Evolutionary conservation across 768 basidiomycete genomes (phyloP).

Genomic region (Lanmaoa rubissima): DNA sequence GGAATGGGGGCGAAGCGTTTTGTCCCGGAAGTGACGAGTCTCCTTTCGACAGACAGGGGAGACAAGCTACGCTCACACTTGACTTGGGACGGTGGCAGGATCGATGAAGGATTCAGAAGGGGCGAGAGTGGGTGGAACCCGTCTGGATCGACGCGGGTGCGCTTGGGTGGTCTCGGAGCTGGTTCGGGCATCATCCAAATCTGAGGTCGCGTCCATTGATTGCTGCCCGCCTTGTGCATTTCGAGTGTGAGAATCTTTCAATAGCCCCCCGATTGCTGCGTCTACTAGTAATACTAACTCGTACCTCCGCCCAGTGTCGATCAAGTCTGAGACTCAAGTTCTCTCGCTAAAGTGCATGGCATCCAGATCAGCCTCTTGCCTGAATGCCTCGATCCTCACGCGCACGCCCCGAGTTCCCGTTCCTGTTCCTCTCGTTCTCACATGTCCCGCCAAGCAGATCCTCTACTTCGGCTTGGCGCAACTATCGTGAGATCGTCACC

Average conservation of each 20-base stretch:
- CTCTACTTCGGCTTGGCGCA: slow-evolving; percentile 21
- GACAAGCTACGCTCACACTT: slow-evolving; percentile 25
- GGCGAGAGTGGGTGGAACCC: background rate
- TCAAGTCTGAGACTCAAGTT: background rate
- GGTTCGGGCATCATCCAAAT: background rate
- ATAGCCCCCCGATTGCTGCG: background rate
- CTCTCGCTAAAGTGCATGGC: background rate
- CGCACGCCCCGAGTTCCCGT: slow-evolving; percentile 25
- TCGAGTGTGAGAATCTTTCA: slow-evolving; percentile 3
- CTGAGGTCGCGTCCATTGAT: too few species aligned
- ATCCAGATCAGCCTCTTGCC: slow-evolving; percentile 26
- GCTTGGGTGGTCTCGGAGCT: slow-evolving; percentile 16
- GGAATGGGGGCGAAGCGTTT: slow-evolving; percentile 32
- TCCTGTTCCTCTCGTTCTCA: slow-evolving; percentile 16
- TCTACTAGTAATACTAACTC: background rate
- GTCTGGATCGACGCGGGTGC: background rate
- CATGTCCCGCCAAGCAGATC: slow-evolving; percentile 15
- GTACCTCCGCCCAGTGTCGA: background rate
- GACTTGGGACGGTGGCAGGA: background rate
- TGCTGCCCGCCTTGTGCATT: too few species aligned
- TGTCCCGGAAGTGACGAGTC: slow-evolving; percentile 25
- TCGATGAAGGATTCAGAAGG: background rate
- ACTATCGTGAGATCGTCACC: background rate
- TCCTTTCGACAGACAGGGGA: slow-evolving; percentile 12
- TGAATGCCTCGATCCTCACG: slow-evolving; percentile 22